Base-by-base conservation (phyloP, 116 monocot species). In the Posidonia oceanica region DNA sequence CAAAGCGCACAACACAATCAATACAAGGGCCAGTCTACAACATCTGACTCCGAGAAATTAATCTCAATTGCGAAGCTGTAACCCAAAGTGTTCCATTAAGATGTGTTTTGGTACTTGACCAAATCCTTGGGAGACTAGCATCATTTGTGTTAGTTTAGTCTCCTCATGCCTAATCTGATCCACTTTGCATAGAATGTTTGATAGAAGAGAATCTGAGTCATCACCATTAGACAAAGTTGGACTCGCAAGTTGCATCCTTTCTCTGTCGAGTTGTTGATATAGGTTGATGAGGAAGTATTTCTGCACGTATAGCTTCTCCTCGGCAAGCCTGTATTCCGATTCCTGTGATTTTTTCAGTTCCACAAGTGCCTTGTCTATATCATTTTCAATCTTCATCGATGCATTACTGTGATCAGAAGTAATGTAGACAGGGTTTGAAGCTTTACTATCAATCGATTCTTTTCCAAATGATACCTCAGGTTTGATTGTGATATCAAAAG, bases 81-180 rank as follows among this genome's bases (percentile, higher is more conserved):
- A n/a, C 29, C 74, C 80, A 73, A 84, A 90, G 39, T 79, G 44
- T 36, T 75, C 61, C 17, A 36, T 69, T 12, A 84, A 39, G 39
- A 81, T 39, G n/a, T 41, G 59, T 66, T 75, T 78, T 4, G 75
- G 69, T 7, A 69, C 70, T 55, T 40, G 44, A n/a, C 80, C 80
- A 71, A 83, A 87, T 42, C 82, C 81, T 51, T 75, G 70, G 7
- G 79, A 78, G 69, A 80, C 69, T 59, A 64, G 74, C 81, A 87
- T 54, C 91, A 91, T 91, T 18, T 70, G 23, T 21, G 48, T 39
- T 0, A 91, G 66, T 71, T 81, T 91, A 14, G 68, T 67, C 52
- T 91, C 87, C 77, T 91, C 91, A 0, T 69, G 57, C 69, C 69
- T 82, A 62, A 91, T 83, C 55, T 80, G 77, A 64, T 84, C 78